Evolutionary conservation across 441 rosid genomes (phyloP), one percentile per base, ranked within the genome.

Genomic region (Iberis amara): DNA sequence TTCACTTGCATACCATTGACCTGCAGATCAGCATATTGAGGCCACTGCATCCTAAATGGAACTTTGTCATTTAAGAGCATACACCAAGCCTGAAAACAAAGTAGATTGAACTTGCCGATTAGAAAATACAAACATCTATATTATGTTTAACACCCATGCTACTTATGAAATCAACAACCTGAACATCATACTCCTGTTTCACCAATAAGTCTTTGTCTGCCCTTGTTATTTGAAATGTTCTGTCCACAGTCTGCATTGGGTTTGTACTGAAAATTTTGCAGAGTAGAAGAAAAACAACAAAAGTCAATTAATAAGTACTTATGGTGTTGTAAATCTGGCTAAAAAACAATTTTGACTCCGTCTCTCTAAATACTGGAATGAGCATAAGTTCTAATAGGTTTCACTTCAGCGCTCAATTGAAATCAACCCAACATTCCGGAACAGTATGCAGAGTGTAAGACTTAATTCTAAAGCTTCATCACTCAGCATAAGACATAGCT

Each of bases 51-150:
- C 79, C 98, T 81, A 56, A 74, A 87, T 14, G 79, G 75, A 65
- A 87, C 98, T 74, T 87, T 87, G 75, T 87, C 98, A 69, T 85
- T 90, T 68, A 90, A 67, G 71, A 90, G 96, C 96, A 90, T 87
- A 66, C 98, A 90, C 95, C 98, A 90, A 10, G 85, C 96, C 98
- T 90, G 28, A 42, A 47, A 24, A 61, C 18, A 41, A 62, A 56
- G 50, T 32, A 55, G 21, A 37, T 47, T 7, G 18, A 59, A 38
- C 43, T 57, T 18, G 9, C 48, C 56, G 21, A 54, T 73, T 49
- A 65, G 39, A 11, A 38, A 15, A 42, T n/a, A 2, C 41, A 42
- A 26, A 55, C 38, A 30, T 11, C 24, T 6, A 40, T 8, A 39
- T 15, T 47, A 40, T 3, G 33, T 11, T 6, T 45, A 12, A 23